These are phyloP conservation scores for Drosera capensis DNA, from an alignment of 148 eudicot genomes.

Conservation along the genomic window DNA sequence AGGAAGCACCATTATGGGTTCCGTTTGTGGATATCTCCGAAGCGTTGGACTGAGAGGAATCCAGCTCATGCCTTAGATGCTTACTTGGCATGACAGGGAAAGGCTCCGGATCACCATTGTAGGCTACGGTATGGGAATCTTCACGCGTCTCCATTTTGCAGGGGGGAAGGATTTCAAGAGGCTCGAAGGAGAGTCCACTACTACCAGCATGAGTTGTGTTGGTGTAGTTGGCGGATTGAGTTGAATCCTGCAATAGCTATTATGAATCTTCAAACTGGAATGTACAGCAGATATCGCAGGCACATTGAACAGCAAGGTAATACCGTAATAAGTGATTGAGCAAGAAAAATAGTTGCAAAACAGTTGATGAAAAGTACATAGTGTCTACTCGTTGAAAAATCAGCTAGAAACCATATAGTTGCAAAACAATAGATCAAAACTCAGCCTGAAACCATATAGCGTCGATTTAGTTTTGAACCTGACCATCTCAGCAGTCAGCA, in stretches of 20 bases:
- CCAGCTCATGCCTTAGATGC: constrained; percentile 44
- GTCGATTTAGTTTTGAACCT: too few species aligned
- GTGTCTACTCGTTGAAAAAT: too few species aligned
- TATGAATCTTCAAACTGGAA: neutral
- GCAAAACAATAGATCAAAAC: too few species aligned
- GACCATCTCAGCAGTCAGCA: too few species aligned
- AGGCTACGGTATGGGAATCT: constrained; percentile 10
- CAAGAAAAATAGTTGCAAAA: too few species aligned
- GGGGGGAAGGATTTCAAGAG: constrained; percentile 15
- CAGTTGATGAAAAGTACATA: too few species aligned
- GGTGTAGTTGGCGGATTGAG: constrained; percentile 12
- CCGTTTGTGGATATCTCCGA: constrained; percentile 75
- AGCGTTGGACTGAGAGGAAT: constrained; percentile 33
- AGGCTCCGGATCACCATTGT: constrained; percentile 24
- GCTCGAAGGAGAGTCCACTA: constrained; percentile 10
- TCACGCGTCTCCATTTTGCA: constrained; percentile 48
- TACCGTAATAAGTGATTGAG: too few species aligned
- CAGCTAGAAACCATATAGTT: too few species aligned
- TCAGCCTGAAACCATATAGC: too few species aligned
- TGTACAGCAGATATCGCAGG: neutral
- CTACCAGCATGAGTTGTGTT: constrained; percentile 8
- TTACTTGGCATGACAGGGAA: constrained; percentile 42
- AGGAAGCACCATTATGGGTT: constrained; percentile 38
- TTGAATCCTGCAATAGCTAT: constrained; percentile 15
- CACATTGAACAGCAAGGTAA: neutral